Evolutionary conservation across 164 flowering plant species (phyloP).

Genomic region (Liquidambar formosana): DNA sequence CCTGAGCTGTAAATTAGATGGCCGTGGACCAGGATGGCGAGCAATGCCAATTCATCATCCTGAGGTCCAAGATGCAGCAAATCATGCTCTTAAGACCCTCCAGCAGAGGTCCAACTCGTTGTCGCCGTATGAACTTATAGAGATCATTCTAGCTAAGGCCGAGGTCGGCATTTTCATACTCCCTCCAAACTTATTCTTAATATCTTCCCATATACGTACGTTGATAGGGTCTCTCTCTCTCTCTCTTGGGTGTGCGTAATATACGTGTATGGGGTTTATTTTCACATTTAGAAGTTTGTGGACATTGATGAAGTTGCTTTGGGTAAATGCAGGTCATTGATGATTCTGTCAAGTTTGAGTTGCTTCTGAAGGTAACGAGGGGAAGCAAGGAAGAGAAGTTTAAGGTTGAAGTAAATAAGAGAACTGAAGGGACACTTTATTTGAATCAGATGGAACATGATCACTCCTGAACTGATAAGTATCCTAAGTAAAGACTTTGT

Average conservation of each 20-base stretch:
- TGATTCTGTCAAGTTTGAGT: constrained; percentile 54
- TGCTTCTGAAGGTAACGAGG: constrained; percentile 68
- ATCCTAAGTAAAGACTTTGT: too few species aligned
- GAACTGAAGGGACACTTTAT: constrained; percentile 36
- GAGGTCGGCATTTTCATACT: constrained; percentile 40
- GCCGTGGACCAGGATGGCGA: constrained; percentile 28
- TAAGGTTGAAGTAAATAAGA: constrained; percentile 68
- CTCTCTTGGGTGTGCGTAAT: too few species aligned
- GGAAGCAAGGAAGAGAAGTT: constrained; percentile 66
- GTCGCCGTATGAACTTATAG: constrained; percentile 64
- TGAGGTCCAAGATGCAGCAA: constrained; percentile 66
- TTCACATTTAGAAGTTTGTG: too few species aligned
- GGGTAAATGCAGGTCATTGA: constrained; percentile 45
- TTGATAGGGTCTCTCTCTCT: too few species aligned
- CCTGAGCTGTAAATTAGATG: too few species aligned
- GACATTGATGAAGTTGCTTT: too few species aligned
- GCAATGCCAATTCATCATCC: constrained; percentile 69
- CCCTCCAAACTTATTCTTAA: too few species aligned
- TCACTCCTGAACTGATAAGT: constrained; percentile 9
- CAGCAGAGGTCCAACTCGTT: constrained; percentile 82
- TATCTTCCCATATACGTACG: too few species aligned
- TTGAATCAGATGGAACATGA: constrained; percentile 45
- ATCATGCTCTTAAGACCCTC: constrained; percentile 64
- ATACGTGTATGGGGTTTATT: too few species aligned
- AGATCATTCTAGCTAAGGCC: constrained; percentile 66